Base-by-base conservation (phyloP, 345 rosid species). In the Rhizophora apiculata region DNA sequence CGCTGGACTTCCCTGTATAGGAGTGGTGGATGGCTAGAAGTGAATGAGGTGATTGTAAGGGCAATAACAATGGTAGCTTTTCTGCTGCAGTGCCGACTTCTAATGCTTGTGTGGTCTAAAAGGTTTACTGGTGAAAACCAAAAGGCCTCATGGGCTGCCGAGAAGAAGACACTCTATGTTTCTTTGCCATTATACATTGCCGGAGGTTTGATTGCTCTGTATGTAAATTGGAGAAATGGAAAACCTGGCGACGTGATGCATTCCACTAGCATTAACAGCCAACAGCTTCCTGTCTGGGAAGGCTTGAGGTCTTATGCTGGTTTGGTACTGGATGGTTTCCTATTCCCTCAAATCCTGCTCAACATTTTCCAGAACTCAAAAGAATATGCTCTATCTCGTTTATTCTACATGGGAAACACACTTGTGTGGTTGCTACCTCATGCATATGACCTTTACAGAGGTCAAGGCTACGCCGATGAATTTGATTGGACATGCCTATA, bases 401-500 rank as follows among this genome's bases (percentile, higher is more conserved):
- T 71, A 29, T 76, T 68, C 76, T 71, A 67, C 73, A 2, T 72
- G 3, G 80, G 80, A 18, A 76, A 30, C 49, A 71, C 80, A 39
- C 22, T 72, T 4, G 57, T 62, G 31, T 58, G 76, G 48, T 6
- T 76, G 68, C 60, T 67, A n/a, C 76, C 76, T 3, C 73, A 76
- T 20, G 69, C 56, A 7, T 76, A 76, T 49, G 72, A 76, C 63
- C 72, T 72, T 16, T 76, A 46, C 65, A 34, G 76, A 54, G 69
- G 69, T 46, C 43, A 31, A 20, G 54, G 31, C 58, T 64, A 54
- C 21, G 65, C 5, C 19, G 37, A 65, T 13, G 58, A 54, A 18
- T 64, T 74, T 20, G 58, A 73, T 15, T 52, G 75, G 22, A 72
- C 78, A n/a, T 85, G 80, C 74, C 63, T 77, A 8, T 87, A 82